Evolutionary conservation across 768 basidiomycete species (phyloP), one percentile per base, ranked within the genome.

Genomic region (Tephrocybe sp.): DNA sequence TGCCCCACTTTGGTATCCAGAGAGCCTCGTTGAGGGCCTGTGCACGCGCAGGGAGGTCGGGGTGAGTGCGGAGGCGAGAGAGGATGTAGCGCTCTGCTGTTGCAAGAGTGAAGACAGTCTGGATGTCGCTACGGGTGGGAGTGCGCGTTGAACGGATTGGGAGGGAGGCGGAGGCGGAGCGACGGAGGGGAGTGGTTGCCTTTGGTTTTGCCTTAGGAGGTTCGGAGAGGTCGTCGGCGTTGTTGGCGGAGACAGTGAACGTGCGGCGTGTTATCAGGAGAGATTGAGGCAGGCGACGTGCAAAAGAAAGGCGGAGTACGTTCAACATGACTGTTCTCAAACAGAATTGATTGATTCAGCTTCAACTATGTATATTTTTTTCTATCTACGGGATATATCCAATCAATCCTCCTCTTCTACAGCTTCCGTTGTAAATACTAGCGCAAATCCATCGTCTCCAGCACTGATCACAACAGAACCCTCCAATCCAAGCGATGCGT

Each of bases 141-240:
- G 89, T 93, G 9, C 89, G 90, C 57, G 89, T 93, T 19, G 85
- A 76, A 42, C 93, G 87, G 53, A 96, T 90, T 6, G 91, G 86
- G 35, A 90, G 75, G 2, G 93, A 97, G 5, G 82, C 92, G 13
- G 89, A 80, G 13, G 93, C 93, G 6, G 91, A 80, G 38, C 92
- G 82, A 37, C 93, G 80, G 4, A 92, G 78, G 1, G 90, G 80
- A 4, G 91, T 92, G 5, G 83, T 79, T 15, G 84, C 83, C 62
- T 91, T 92, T n/a, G 89, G 89, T 63, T 89, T 92, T 31, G 80
- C 72, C 58, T 85, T 84, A 26, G 74, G 62, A 4, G 57, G 55
- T 27, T 69, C 63, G 36, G 35, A 24, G 18, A 53, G 36, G 36
- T 49, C 44, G 37, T 56, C 26, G 36, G 30, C 36, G 12, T 27